These are phyloP conservation scores for Maudiozyma barnettii DNA, from an alignment of 805 yeast species.

Conservation along the genomic window DNA sequence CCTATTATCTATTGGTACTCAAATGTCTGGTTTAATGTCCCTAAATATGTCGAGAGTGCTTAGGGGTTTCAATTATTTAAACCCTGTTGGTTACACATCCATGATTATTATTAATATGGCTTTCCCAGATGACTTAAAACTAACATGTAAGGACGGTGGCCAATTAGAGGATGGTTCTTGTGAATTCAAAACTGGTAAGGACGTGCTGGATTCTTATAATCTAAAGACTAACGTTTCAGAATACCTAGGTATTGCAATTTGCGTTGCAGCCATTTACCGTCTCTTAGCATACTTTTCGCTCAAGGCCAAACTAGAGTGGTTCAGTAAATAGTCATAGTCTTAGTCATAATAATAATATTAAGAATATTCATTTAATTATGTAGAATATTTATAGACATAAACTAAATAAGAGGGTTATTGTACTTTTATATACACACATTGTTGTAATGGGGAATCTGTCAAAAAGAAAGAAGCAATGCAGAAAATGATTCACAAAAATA, in stretches of 20 bases:
- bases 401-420: background rate
- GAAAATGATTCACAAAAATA: no score
- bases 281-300: conserved; percentile 17
- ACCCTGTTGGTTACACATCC: conserved; percentile 68
- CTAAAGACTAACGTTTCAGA: conserved; percentile 32
- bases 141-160: conserved; percentile 41
- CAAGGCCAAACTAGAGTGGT: conserved; percentile 25
- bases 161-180: conserved; percentile 33
- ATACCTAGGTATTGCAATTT: conserved; percentile 29
- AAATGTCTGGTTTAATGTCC: conserved; percentile 82
- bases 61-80: conserved; percentile 62
- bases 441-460: background rate
- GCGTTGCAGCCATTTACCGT: conserved; percentile 23
- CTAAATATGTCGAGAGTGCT: conserved; percentile 62
- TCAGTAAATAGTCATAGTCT: conserved; percentile 4
- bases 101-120: conserved; percentile 51
- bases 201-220: conserved; percentile 45
- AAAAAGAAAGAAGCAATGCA: no score
- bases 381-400: background rate
- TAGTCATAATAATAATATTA: background rate
- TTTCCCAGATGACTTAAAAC: conserved; percentile 39
- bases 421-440: background rate
- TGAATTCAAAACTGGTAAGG: conserved; percentile 41
- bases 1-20: conserved; percentile 57
- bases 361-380: background rate